Evolutionary conservation across 495 filamentous ascomycete genomes (phyloP).

Genomic region (Xylaria intraflava): DNA sequence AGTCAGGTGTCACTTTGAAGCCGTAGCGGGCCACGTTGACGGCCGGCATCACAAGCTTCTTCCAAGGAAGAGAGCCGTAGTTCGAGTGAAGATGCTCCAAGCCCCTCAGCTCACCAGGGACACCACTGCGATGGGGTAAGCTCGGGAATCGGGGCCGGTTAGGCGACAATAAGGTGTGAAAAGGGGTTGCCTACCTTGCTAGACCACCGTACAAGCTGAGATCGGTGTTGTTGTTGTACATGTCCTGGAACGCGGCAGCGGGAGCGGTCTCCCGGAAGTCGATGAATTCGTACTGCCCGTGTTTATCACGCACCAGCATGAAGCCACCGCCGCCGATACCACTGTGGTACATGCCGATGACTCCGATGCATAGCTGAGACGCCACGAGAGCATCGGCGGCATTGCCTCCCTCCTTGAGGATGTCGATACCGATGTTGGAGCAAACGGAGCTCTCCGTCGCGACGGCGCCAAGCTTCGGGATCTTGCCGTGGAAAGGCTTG

Average conservation of each 20-base stretch:
- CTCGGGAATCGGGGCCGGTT: background rate
- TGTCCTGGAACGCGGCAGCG: constrained; percentile 64
- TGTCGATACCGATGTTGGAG: constrained; percentile 59
- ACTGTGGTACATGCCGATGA: constrained; percentile 70
- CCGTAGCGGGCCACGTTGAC: constrained; percentile 64
- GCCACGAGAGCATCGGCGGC: constrained; percentile 63
- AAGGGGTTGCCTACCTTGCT: constrained; percentile 39
- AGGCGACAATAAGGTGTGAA: background rate
- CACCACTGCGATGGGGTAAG: constrained; percentile 44
- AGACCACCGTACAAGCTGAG: constrained; percentile 50
- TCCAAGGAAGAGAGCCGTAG: constrained; percentile 67
- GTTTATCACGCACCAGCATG: constrained; percentile 55
- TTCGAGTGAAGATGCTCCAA: constrained; percentile 63
- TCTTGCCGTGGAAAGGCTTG: constrained; percentile 2
- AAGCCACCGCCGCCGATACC: constrained; percentile 80
- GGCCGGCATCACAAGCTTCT: constrained; percentile 56
- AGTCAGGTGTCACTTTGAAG: constrained; percentile 55
- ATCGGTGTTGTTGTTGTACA: constrained; percentile 57
- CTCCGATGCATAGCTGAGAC: constrained; percentile 54
- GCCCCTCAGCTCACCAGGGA: constrained; percentile 73
- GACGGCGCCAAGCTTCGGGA: constrained; percentile 52
- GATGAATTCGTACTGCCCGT: constrained; percentile 61
- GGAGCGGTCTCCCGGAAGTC: constrained; percentile 81
- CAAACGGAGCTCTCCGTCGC: constrained; percentile 66
- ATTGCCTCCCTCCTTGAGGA: constrained; percentile 59